Conservation (phyloP, 306 rosid species). For the Cucurbita ficifolia region DNA sequence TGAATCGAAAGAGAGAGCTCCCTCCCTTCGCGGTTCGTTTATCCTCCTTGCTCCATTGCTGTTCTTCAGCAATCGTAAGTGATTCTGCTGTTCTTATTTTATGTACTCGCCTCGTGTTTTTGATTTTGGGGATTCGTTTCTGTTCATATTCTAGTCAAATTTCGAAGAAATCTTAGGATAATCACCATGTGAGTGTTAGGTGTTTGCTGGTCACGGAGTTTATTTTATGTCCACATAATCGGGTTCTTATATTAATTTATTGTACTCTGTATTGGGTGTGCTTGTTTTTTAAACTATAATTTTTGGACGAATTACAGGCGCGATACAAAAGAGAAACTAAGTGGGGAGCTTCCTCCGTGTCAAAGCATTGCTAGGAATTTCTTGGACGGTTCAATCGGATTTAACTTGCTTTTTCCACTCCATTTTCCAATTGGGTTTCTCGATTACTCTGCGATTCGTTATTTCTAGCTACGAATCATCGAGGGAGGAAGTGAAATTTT, state of each 20-base stretch:
- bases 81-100: background rate
- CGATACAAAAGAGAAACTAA: background rate
- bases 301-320: background rate
- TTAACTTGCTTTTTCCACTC: background rate
- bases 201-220: background rate
- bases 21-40: background rate
- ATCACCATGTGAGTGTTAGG: conserved; percentile 3
- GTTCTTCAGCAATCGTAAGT: background rate
- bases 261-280: background rate
- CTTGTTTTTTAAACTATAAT: background rate
- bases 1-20: background rate
- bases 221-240: background rate
- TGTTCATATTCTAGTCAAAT: background rate
- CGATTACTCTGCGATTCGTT: background rate
- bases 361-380: background rate
- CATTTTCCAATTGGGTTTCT: background rate
- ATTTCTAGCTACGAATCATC: background rate
- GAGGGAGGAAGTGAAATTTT: background rate
- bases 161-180: background rate
- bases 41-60: background rate
- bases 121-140: background rate
- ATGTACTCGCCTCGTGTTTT: background rate
- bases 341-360: conserved; percentile 1
- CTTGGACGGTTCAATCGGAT: conserved; percentile 1
- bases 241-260: background rate